Conservation (phyloP, 176 grass and related monocot species). For the Metroxylon sagu region DNA sequence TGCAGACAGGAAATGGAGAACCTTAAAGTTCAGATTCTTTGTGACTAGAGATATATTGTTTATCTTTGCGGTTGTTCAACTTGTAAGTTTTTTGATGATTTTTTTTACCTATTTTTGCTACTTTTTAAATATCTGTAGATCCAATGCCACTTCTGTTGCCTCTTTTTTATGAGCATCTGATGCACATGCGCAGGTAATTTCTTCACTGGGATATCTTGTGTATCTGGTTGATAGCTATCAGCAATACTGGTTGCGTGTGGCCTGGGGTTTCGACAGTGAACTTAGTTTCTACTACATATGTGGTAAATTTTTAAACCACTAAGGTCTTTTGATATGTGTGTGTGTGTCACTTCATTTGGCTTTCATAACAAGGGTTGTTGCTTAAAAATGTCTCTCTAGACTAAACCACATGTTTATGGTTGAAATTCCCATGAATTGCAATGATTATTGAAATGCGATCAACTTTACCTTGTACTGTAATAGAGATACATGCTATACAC, state of each 20-base stretch:
- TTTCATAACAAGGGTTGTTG: too few species aligned
- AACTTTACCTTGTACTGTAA: too few species aligned
- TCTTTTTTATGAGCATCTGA: constrained; percentile 2
- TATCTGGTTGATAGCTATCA: constrained; percentile 86
- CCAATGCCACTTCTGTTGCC: constrained; percentile 2
- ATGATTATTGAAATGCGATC: too few species aligned
- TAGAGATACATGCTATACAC: too few species aligned
- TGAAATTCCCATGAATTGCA: too few species aligned
- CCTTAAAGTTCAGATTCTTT: constrained; percentile 92
- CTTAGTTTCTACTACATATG: constrained; percentile 99
- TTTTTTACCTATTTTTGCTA: constrained; percentile 3
- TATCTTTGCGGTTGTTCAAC: constrained; percentile 85
- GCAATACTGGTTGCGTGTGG: constrained; percentile 74
- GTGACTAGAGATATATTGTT: constrained; percentile 97
- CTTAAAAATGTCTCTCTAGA: too few species aligned
- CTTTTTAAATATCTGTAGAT: neutral
- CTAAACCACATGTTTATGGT: too few species aligned
- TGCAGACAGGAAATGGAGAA: constrained; percentile 98
- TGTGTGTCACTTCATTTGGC: too few species aligned
- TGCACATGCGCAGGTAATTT: constrained; percentile 61
- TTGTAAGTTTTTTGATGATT: constrained; percentile 42
- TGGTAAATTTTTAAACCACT: constrained; percentile 48
- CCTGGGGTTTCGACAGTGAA: constrained; percentile 91
- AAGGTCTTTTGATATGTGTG: neutral
- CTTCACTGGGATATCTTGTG: constrained; percentile 75